Conservation (phyloP, 2,329 filamentous ascomycete species). For the Didymella glomerata region DNA sequence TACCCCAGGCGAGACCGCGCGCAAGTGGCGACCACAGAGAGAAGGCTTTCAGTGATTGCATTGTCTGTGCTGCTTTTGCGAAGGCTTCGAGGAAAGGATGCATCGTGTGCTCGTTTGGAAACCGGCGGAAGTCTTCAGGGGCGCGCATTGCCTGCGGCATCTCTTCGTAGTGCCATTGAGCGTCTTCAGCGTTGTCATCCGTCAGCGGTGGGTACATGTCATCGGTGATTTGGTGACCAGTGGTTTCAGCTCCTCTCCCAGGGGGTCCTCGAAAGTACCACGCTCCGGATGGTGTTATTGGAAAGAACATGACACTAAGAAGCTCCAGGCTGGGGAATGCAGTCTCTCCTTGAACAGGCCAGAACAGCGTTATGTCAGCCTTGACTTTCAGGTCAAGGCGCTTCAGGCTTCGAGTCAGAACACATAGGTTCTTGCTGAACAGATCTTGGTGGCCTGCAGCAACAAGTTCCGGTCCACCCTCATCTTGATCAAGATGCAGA, state of each 20-base stretch:
- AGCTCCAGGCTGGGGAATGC: background rate
- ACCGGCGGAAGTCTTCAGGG: background rate
- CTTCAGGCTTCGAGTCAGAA: background rate
- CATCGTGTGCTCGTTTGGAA: background rate
- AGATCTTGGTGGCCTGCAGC: background rate
- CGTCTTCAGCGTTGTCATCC: too few species aligned
- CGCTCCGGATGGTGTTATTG: background rate
- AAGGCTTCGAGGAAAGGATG: slow-evolving; percentile 25
- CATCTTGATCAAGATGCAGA: background rate
- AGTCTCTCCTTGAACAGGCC: background rate
- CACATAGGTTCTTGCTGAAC: background rate
- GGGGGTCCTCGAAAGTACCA: background rate
- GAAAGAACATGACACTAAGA: background rate
- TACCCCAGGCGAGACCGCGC: slow-evolving; percentile 16
- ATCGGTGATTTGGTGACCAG: background rate
- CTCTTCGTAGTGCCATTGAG: too few species aligned
- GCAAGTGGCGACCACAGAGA: slow-evolving; percentile 22
- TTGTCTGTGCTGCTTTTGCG: slow-evolving; percentile 27
- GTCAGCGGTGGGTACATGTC: background rate
- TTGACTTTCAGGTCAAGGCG: background rate
- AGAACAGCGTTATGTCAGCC: background rate
- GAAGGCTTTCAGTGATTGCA: slow-evolving; percentile 21
- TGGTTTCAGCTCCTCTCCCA: background rate
- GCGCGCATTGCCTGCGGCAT: too few species aligned
- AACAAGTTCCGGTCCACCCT: background rate